Percentiles rank a stretch among this genome's conserved stretches.
phyloP scores from a whole-genome alignment of 306 rosid genomes.

The Vigna angularis region DNA sequence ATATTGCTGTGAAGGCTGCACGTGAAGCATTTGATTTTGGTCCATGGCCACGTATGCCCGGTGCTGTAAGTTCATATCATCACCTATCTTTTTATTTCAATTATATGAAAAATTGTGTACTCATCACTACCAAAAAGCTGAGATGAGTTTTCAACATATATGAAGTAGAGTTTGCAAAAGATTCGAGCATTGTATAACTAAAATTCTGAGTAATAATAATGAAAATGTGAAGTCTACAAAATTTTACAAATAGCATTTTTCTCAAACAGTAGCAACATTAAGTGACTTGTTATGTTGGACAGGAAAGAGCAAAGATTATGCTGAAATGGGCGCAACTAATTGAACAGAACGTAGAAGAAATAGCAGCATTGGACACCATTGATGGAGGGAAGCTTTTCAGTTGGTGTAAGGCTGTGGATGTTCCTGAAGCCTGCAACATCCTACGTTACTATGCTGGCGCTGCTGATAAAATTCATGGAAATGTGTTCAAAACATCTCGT shows the following conservation, averaged over 20 bases:
- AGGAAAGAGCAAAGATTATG: slow-evolving; percentile 81
- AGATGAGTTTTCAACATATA: neutral
- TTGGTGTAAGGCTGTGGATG: slow-evolving; percentile 57
- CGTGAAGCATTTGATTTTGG: slow-evolving; percentile 87
- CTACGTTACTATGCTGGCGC: slow-evolving; percentile 94
- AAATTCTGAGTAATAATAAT: neutral
- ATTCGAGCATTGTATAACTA: neutral
- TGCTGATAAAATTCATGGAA: slow-evolving; percentile 87
- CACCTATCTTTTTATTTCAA: neutral
- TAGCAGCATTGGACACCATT: slow-evolving; percentile 74
- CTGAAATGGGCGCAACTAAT: slow-evolving; percentile 73
- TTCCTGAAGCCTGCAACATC: slow-evolving; percentile 56
- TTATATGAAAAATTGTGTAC: neutral
- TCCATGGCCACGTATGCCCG: slow-evolving; percentile 91
- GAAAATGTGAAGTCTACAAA: neutral
- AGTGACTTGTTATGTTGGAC: slow-evolving; percentile 23
- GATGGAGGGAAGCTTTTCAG: slow-evolving; percentile 74
- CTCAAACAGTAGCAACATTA: neutral
- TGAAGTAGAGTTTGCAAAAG: slow-evolving; percentile 3
- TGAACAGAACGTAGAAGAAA: slow-evolving; percentile 67
- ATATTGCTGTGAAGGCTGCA: slow-evolving; percentile 86
- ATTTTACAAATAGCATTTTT: neutral
- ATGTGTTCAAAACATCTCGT: slow-evolving; percentile 69
- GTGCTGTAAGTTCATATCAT: slow-evolving; percentile 59
- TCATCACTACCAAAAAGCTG: neutral